Percentiles rank a stretch among this genome's conserved stretches.
Conservation (phyloP, 2,329 filamentous ascomycete species). For the Scopulariopsis brevicaulis region DNA sequence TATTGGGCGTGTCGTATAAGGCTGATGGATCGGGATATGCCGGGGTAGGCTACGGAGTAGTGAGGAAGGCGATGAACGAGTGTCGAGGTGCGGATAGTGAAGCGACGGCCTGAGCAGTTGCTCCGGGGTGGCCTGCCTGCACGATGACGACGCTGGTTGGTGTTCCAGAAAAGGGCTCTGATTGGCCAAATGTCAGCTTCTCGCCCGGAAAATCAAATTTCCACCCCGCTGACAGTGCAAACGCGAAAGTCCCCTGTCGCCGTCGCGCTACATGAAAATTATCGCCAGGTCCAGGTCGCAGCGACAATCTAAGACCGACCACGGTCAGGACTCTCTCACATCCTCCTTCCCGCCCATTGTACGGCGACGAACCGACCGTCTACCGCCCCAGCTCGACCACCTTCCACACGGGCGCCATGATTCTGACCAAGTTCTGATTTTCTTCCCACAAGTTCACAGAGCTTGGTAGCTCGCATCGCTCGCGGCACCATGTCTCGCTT, state of each 20-base stretch:
- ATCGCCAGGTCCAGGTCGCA: not conserved
- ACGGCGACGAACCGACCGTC: not conserved
- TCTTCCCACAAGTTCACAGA: not conserved
- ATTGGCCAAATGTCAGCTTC: not conserved
- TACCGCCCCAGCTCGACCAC: not conserved
- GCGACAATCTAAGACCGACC: not conserved
- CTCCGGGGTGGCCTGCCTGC: not conserved
- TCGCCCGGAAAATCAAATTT: not conserved
- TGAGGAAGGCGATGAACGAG: not conserved
- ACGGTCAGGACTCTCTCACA: not conserved
- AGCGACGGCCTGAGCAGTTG: not conserved
- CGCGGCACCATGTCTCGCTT: slow-evolving; percentile 1
- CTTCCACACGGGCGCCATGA: not conserved
- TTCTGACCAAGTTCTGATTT: not conserved
- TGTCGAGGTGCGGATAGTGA: not conserved
- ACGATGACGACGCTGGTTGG: not conserved
- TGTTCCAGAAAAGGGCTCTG: not conserved
- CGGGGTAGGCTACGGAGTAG: not conserved
- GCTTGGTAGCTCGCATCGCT: not conserved
- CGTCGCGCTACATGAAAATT: not conserved
- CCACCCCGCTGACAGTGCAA: not conserved
- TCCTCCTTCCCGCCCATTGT: not conserved
- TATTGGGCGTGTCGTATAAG: no score
- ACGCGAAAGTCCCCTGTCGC: not conserved
- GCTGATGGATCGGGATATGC: no score